These are phyloP conservation scores for Dothistroma septosporum DNA, from an alignment of 2,329 filamentous ascomycete species.

Conservation along the genomic window DNA sequence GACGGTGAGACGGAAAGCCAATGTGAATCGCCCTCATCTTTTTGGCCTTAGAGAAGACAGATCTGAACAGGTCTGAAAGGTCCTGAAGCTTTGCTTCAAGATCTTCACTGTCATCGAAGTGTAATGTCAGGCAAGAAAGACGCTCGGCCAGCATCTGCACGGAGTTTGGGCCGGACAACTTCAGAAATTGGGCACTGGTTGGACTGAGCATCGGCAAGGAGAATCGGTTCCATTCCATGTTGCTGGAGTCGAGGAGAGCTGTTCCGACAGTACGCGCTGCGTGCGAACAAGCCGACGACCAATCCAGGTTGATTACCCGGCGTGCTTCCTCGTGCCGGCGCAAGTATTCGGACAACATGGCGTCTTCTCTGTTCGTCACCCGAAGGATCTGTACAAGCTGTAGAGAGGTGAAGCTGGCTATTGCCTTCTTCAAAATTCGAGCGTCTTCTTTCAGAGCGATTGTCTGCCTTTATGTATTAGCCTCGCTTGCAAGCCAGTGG, in stretches of 20 bases:
- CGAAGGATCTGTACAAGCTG: slow-evolving; percentile 63
- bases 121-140: slow-evolving; percentile 60
- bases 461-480: slow-evolving; percentile 34
- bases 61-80: slow-evolving; percentile 55
- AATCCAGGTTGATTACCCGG: slow-evolving; percentile 51
- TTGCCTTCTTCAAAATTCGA: slow-evolving; percentile 50
- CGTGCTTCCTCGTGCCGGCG: slow-evolving; percentile 39
- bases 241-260: slow-evolving; percentile 54
- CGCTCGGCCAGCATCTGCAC: slow-evolving; percentile 52
- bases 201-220: slow-evolving; percentile 61
- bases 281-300: slow-evolving; percentile 60
- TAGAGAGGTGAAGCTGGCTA: slow-evolving; percentile 56
- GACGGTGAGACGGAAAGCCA: slow-evolving; percentile 57
- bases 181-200: slow-evolving; percentile 52
- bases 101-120: slow-evolving; percentile 57
- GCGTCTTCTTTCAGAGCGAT: slow-evolving; percentile 51
- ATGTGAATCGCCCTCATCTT: slow-evolving; percentile 62
- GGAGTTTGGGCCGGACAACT: slow-evolving; percentile 44
- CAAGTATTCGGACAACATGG: slow-evolving; percentile 51
- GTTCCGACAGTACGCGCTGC: slow-evolving; percentile 56
- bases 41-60: slow-evolving; percentile 55
- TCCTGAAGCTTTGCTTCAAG: slow-evolving; percentile 56
- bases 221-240: slow-evolving; percentile 54
- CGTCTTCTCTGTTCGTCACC: slow-evolving; percentile 57
- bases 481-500: neutral